These are phyloP conservation scores for Luzula sylvatica DNA, from an alignment of 176 grass and related monocot species.

Conservation along the genomic window DNA sequence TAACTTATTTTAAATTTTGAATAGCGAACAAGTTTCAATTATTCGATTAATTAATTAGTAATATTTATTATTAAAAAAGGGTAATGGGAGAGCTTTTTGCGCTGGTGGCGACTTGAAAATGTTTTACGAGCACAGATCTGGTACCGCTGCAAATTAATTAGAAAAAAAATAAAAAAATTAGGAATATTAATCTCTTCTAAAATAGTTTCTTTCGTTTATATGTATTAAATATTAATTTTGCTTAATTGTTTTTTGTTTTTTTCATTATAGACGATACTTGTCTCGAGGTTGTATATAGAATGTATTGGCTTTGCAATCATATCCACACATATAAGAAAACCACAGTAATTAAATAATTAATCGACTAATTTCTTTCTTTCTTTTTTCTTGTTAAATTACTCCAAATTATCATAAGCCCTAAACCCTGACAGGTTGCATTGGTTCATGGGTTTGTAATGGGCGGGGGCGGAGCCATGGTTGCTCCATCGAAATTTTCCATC, in stretches of 20 bases:
- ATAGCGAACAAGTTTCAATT: no score
- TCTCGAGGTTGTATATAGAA: slow-evolving; percentile 89
- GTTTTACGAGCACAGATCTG: slow-evolving; percentile 95
- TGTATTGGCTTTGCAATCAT: slow-evolving; percentile 99
- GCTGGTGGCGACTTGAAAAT: slow-evolving; percentile 94
- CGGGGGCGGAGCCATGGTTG: slow-evolving; percentile 72
- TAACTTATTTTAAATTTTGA: no score
- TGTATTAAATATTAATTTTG: no score
- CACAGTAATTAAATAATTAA: slow-evolving; percentile 33
- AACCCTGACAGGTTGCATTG: slow-evolving; percentile 50
- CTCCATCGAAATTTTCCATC: slow-evolving; percentile 58
- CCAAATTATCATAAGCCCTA: not conserved
- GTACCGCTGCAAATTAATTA: slow-evolving; percentile 25
- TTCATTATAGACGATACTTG: slow-evolving; percentile 72
- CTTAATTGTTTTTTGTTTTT: slow-evolving; percentile 7
- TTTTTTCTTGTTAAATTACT: slow-evolving; percentile 5
- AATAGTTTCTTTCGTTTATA: no score
- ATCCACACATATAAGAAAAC: slow-evolving; percentile 94
- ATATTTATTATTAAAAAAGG: slow-evolving; percentile 35
- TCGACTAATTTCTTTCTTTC: not conserved
- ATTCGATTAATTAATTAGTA: slow-evolving; percentile 8
- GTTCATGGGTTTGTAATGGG: slow-evolving; percentile 94
- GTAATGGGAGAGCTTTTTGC: slow-evolving; percentile 75
- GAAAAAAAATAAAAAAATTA: no score
- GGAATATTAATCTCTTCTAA: no score